Evolutionary conservation across 108 stramenopile genomes (phyloP).

Genomic region (Nannochloropsis salina): DNA sequence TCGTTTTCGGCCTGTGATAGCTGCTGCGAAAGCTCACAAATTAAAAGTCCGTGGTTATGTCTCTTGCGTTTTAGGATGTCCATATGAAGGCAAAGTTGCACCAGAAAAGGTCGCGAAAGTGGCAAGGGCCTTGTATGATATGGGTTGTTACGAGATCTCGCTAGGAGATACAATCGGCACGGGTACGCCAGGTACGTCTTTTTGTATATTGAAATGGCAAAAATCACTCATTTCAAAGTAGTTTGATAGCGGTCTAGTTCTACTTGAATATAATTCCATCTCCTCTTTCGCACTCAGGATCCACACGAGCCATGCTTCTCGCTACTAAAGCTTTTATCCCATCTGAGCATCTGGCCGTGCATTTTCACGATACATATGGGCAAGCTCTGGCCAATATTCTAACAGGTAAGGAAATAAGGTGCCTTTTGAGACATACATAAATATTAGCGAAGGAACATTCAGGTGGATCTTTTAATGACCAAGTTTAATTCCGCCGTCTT

Average conservation of each 20-base stretch:
- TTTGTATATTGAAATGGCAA: too few species aligned
- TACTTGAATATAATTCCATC: background rate
- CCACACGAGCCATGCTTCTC: conserved; percentile 54
- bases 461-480: too few species aligned
- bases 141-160: conserved; percentile 76
- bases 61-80: conserved; percentile 76
- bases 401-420: conserved; percentile 54
- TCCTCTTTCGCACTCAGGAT: background rate
- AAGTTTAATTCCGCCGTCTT: too few species aligned
- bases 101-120: conserved; percentile 63
- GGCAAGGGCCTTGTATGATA: conserved; percentile 57
- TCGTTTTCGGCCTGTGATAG: conserved; percentile 61
- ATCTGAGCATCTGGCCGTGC: conserved; percentile 60
- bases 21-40: conserved; percentile 46
- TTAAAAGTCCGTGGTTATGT: conserved; percentile 75
- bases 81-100: conserved; percentile 67
- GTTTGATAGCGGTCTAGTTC: background rate
- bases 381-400: conserved; percentile 75
- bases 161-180: conserved; percentile 82
- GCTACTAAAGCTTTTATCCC: conserved; percentile 39
- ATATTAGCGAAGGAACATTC: too few species aligned
- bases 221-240: too few species aligned
- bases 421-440: too few species aligned
- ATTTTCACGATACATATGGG: conserved; percentile 85
- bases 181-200: conserved; percentile 56